Evolutionary conservation across 345 rosid genomes (phyloP), one percentile per base, ranked within the genome.

Genomic region (Nasturtium officinale): DNA sequence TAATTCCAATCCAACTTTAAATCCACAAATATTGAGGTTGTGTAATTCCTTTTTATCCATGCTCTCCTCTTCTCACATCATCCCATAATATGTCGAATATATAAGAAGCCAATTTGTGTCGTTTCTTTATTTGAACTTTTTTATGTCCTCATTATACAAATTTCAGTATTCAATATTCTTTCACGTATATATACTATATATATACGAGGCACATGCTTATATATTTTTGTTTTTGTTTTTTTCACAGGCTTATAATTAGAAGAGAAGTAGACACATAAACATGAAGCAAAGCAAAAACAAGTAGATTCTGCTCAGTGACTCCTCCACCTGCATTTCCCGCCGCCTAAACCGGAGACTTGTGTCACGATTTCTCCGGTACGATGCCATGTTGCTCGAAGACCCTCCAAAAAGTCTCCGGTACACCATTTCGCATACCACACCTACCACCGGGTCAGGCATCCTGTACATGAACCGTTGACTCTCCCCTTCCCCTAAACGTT

Each of bases 271-370:
- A 80, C 99, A 95, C 70, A 95, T 61, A 48, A 91, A 80, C 71
- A 88, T 79, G 77, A 88, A 91, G 59, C 98, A 95, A 82, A 88
- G 81, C 37, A 95, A 83, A 76, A 95, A 95, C 73, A 91, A 67
- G 33, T 90, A 88, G 55, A 95, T 77, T 84, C 96, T 89, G 79
- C 85, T 85, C 17, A 95, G 77, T 7, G 92, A 91, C 69, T 84
- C 88, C 38, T 88, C 81, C 6, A 85, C 89, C 60, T 80, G 96
- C 80, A 95, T 79, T 78, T 79, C 86, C 65, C 74, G 91, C 80
- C 96, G 82, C 65, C 97, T 87, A 71, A 81, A 30, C 82, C 96
- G 84, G 9, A 85, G 83, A 78, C 64, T 82, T 9, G 69, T 55
- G 40, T 74, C 77, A 20, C 82, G 77, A 18, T n/a, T 45, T 20